These are phyloP conservation scores for Jasminum sambac DNA, from an alignment of 257 asterid species.

Conservation along the genomic window DNA sequence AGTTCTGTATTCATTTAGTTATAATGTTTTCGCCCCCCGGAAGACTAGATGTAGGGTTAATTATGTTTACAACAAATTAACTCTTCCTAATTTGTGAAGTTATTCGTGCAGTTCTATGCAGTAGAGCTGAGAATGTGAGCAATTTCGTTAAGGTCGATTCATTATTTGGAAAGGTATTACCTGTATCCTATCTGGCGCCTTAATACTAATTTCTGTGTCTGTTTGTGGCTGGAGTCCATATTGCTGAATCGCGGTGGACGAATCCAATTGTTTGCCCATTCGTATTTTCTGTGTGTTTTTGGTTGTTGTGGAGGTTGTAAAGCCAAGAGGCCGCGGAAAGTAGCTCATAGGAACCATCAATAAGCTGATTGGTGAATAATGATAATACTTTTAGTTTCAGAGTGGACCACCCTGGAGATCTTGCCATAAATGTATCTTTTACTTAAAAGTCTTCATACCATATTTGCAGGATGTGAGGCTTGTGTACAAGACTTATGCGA, in stretches of 20 bases:
- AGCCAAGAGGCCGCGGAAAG: too few relatives aligned
- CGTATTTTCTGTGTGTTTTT: background rate
- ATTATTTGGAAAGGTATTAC: slow-evolving; percentile 65
- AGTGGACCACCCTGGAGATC: background rate
- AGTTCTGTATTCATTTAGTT: background rate
- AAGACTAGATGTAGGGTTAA: background rate
- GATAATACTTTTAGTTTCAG: background rate
- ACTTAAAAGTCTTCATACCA: background rate
- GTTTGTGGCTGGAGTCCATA: background rate
- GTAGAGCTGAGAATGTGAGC: slow-evolving; percentile 83
- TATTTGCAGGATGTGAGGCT: slow-evolving; percentile 73
- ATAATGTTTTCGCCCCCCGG: background rate
- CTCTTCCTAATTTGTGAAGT: background rate
- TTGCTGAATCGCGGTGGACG: background rate
- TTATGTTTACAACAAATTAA: background rate
- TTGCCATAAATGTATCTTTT: background rate
- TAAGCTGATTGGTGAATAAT: background rate
- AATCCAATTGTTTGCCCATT: too few relatives aligned
- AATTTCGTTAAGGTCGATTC: slow-evolving; percentile 81
- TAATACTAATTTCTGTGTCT: background rate
- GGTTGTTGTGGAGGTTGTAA: too few relatives aligned
- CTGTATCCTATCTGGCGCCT: slow-evolving; percentile 7
- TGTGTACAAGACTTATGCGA: slow-evolving; percentile 88
- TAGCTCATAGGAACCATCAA: background rate
- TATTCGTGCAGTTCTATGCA: slow-evolving; percentile 64